Evolutionary conservation across 2,329 filamentous ascomycete species (phyloP), one percentile per base, ranked within the genome.

Genomic region (Colletotrichum tropicale): DNA sequence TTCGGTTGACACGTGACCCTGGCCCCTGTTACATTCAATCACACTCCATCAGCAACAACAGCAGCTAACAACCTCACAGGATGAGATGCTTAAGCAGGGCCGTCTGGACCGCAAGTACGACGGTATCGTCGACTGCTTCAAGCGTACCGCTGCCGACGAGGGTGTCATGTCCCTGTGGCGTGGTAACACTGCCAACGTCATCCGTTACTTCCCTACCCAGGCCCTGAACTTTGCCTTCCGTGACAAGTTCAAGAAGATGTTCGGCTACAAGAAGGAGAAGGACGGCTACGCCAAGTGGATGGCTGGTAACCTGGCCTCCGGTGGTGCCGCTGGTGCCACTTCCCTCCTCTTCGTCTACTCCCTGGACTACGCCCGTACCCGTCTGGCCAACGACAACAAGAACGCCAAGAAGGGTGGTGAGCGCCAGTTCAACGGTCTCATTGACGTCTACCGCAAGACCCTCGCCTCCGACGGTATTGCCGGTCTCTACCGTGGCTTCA

Each of bases 401-500:
- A 96, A 93, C 88, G 95, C 96, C 90, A 98, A 98, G 93, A 93
- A 92, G 86, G 94, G 95, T 90, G 97, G 97, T 93, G 96, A 96
- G 81, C 97, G 97, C 89, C 97, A 99, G 92, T 99, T 98, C 96
- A 98, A 98, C 94, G 97, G 97, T 89, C 94, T 99, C 84, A 89
- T 99, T 82, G 97, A 99, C 85, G 97, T 99, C 90, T 99, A 99
- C 96, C 95, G 95, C 92, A 99, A 99, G 97, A 99, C 97, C 85
- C 93, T 99, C 85, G 96, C 97, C 84, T 95, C 95, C 85, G 97
- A 99, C 88, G 97, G 97, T 98, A 92, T 99, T 91, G 94, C 94
- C 86, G 97, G 97, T 98, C 96, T 99, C 86, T 99, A 99, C 95
- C 97, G 97, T 98, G 97, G 97, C 93, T 99, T 99, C 95, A 96